A percentile compares a stretch with the other conserved stretches of the same genome.
Evolutionary conservation across 495 filamentous ascomycete genomes (phyloP).

Genomic region (Choiromyces venosus): DNA sequence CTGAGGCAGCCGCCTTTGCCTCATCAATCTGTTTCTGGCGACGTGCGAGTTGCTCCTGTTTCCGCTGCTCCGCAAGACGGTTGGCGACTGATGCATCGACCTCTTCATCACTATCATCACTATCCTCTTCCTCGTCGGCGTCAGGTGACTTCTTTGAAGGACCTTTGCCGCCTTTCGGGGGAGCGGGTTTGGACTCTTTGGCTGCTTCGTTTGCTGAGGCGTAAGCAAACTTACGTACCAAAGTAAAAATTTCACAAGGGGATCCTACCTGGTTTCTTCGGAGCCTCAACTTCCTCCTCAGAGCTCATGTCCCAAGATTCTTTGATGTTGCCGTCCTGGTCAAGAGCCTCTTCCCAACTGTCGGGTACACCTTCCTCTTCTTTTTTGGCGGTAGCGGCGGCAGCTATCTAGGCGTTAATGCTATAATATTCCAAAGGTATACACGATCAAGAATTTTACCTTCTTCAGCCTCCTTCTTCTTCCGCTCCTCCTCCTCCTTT

Average conservation of each 20-base stretch:
- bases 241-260: neutral
- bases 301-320: slow-evolving; percentile 91
- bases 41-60: slow-evolving; percentile 85
- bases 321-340: slow-evolving; percentile 72
- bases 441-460: slow-evolving; percentile 29
- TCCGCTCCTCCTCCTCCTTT: slow-evolving; percentile 51
- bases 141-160: slow-evolving; percentile 46
- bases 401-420: slow-evolving; percentile 12
- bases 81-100: slow-evolving; percentile 65
- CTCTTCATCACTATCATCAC: slow-evolving; percentile 61
- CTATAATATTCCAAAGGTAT: neutral
- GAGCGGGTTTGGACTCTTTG: slow-evolving; percentile 21
- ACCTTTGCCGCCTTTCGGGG: slow-evolving; percentile 38
- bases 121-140: slow-evolving; percentile 90
- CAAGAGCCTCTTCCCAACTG: slow-evolving; percentile 84
- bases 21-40: slow-evolving; percentile 84
- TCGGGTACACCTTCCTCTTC: slow-evolving; percentile 59
- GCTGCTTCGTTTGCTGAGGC: slow-evolving; percentile 12
- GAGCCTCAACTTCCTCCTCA: slow-evolving; percentile 62
- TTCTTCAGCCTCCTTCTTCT: slow-evolving; percentile 42
- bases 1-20: slow-evolving; percentile 82
- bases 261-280: slow-evolving; percentile 42
- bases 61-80: slow-evolving; percentile 63
- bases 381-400: slow-evolving; percentile 29
- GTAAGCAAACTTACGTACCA: neutral